These are phyloP conservation scores for Closterium sp. DNA, from an alignment of 139 green algal species.

Conservation along the genomic window DNA sequence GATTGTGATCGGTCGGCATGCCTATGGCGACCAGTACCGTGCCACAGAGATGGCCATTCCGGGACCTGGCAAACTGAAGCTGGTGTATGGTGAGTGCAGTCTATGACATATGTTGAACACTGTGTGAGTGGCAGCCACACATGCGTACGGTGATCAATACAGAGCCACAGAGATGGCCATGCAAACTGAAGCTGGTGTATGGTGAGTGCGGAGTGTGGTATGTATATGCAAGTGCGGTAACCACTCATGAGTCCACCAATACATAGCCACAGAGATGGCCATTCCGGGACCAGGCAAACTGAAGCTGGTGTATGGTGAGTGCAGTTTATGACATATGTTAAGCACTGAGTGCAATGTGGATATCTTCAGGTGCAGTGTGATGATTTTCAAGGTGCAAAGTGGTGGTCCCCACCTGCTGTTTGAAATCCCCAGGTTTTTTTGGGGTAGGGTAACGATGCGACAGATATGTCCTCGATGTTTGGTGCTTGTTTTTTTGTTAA, in stretches of 20 bases:
- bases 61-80: constrained; percentile 33
- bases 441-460: too few relatives aligned
- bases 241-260: constrained; percentile 86
- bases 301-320: background rate
- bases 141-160: constrained; percentile 98
- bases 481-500: too few relatives aligned
- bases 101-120: too few relatives aligned
- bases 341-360: too few relatives aligned
- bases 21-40: constrained; percentile 72
- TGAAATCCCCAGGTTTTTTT: too few relatives aligned
- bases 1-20: constrained; percentile 54
- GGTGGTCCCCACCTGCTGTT: too few relatives aligned
- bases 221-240: too few relatives aligned
- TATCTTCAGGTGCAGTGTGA: too few relatives aligned
- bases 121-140: background rate
- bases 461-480: too few relatives aligned
- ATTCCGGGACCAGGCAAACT: constrained; percentile 36
- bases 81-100: background rate
- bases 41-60: constrained; percentile 70
- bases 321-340: too few relatives aligned
- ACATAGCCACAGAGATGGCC: constrained; percentile 77
- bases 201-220: too few relatives aligned
- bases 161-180: constrained; percentile 72
- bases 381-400: too few relatives aligned
- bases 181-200: background rate